Conservation (phyloP, 768 basidiomycete species). For the Pleurotus tuber-regium region DNA sequence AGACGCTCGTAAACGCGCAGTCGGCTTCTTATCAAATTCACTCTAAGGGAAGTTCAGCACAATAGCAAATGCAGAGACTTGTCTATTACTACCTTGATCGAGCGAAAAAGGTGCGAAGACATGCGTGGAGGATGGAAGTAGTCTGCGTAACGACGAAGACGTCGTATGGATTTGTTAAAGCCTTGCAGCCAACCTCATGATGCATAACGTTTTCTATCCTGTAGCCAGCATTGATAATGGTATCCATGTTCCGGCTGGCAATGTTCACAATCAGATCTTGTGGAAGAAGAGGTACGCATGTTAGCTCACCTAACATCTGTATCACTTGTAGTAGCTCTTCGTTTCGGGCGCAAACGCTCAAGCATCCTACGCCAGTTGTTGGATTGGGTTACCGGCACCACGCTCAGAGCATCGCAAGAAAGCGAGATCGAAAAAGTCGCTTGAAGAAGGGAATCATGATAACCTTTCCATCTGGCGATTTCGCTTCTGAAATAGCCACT, state of each 20-base stretch:
- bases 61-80: neutral
- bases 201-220: neutral
- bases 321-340: neutral
- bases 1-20: neutral
- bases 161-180: neutral
- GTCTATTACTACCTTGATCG: neutral
- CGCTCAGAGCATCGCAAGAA: slow-evolving; percentile 3
- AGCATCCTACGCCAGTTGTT: neutral
- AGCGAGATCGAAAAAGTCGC: neutral
- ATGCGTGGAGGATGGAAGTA: neutral
- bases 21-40: neutral
- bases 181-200: neutral
- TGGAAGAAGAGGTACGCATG: neutral
- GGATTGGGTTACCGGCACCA: neutral
- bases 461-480: neutral
- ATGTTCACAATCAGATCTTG: neutral
- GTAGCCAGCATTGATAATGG: neutral
- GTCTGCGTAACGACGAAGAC: neutral
- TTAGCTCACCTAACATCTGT: neutral
- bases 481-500: neutral
- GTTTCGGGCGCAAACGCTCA: neutral
- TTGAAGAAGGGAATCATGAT: neutral
- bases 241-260: neutral
- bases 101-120: neutral
- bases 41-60: neutral